These are phyloP conservation scores for Croton laevigatus DNA, from an alignment of 441 rosid species.

Conservation along the genomic window DNA sequence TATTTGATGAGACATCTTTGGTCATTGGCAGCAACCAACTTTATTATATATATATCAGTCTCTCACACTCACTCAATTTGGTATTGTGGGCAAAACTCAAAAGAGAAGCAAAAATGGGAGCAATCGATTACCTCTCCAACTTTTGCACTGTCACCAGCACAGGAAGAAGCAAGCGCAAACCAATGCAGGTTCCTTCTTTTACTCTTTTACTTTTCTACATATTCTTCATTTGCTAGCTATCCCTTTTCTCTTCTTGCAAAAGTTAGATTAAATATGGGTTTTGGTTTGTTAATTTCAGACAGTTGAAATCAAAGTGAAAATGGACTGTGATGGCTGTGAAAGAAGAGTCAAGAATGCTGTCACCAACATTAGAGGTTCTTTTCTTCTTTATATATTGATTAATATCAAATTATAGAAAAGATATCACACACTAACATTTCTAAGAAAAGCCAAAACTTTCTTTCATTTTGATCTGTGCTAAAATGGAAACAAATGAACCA, in stretches of 20 bases:
- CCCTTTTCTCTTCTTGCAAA: not conserved
- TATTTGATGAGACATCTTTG: too few relatives aligned
- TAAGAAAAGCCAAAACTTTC: constrained; percentile 1
- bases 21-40: too few relatives aligned
- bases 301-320: constrained; percentile 90
- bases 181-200: constrained; percentile 62
- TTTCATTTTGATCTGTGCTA: constrained; percentile 1
- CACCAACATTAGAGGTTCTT: constrained; percentile 66
- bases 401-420: not conserved
- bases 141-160: constrained; percentile 65
- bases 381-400: not conserved
- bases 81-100: not conserved
- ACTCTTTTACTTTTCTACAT: not conserved
- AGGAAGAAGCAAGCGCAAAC: constrained; percentile 73
- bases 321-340: constrained; percentile 98
- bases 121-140: constrained; percentile 74
- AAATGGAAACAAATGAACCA: constrained; percentile 17
- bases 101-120: constrained; percentile 65
- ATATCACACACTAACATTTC: constrained; percentile 1
- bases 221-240: not conserved
- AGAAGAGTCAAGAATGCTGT: constrained; percentile 75
- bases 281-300: constrained; percentile 41
- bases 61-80: not conserved
- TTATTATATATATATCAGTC: constrained; percentile 9
- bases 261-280: not conserved